Evolutionary conservation across 257 asterid genomes (phyloP), one percentile per base, ranked within the genome.

Genomic region (Solanum gracilifrons): DNA sequence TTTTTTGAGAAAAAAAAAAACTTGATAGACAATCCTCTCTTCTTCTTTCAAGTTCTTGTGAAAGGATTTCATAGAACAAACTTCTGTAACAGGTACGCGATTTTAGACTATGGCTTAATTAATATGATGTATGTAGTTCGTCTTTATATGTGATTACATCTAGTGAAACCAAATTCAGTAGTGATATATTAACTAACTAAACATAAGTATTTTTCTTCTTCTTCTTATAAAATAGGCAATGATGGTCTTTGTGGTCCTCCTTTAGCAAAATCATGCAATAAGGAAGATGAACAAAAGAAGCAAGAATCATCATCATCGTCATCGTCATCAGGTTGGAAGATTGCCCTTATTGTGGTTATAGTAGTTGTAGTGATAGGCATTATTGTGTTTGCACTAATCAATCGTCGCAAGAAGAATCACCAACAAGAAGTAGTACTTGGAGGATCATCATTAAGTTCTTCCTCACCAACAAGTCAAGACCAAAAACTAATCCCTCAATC

Each of bases 241-340:
- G 39, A 23, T 35, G 90, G 88, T 27, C 91, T 97, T 10, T 97
- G 99, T 39, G 99, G 98, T 3, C 79, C 85, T 16, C 99, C 99
- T 23, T 88, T 97, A 90, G 16, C 31, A 48, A 82, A 75, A 66
- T 5, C 89, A 37, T 97, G 99, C 92, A 9, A 86, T 11, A 25
- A 64, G 6, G 25, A 88, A 9, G 85, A 88, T 10, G 21, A 75
- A 87, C 98, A 20, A 3, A 84, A 2, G 88, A 64, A 64, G 74
- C 94, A 43, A 89, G 89, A n/a, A 80, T 89, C 80, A 9, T 90
- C 8, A 91, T 91, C 29, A 33, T 36, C 82, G 2, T 74, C 82
- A 20, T 76, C 83, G 27, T n/a, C 58, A n/a, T 27, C 29, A 27
- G 43, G 10, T 31, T 82, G 85, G 85, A 82, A 69, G 85, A 3